Evolutionary conservation across 306 rosid genomes (phyloP), one percentile per base, ranked within the genome.

Genomic region (Cicer arietinum): DNA sequence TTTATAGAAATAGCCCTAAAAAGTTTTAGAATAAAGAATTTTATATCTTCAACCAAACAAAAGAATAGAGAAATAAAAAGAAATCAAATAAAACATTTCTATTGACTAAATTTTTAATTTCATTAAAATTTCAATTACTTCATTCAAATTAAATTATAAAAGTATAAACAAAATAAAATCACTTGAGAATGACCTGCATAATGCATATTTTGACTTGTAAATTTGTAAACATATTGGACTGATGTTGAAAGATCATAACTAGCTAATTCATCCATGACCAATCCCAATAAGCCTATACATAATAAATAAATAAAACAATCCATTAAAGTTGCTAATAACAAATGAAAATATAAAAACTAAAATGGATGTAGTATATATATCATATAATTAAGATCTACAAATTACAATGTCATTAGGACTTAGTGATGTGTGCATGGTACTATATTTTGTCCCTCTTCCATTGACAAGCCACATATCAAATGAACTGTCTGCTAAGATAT

Each of bases 211-310:
- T 86, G 87, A 25, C 96, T 88, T 6, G 96, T 79, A 7, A 82
- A 82, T 80, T 84, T 75, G 72, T 77, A 67, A 20, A 92, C 96
- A 78, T 92, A 88, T 39, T 82, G 85, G 35, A 89, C 72, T 10
- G 89, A 79, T 17, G 98, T 89, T 6, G 91, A 84, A 56, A 92
- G 87, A 73, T 92, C 96, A 79, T 87, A 84, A 44, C 90, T 83
- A 12, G 78, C 86, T 40, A 92, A 78, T 76, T 90, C 96, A 86
- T 90, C 96, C 93, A 93, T 60, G 98, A 83, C 96, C 98, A 93
- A n/a, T 93, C 68, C 98, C 93, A 93, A 47, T 85, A 94, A 39
- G 75, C 83, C 98, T 93, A 82, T 7, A 71, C 48, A 50, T 17
- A 25, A 40, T 39, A n/a, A 73, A 60, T n/a, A 30, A 59, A 30